Evolutionary conservation across 2,329 filamentous ascomycete genomes (phyloP), one percentile per base, ranked within the genome.

Genomic region (Hyphodiscus sp.): DNA sequence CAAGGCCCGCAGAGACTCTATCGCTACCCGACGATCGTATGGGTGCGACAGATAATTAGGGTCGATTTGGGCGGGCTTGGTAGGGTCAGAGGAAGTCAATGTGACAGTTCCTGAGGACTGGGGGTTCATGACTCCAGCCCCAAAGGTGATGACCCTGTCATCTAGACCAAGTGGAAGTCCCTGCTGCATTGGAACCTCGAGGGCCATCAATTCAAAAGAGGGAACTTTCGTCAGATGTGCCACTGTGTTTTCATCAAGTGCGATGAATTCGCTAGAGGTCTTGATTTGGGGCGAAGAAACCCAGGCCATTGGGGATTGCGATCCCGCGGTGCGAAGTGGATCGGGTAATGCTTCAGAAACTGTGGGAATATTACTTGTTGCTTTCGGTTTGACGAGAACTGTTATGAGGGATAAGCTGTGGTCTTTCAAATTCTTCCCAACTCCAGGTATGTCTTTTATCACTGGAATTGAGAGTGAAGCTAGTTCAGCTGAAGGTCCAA

Each of bases 71-170:
- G 82, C 73, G 8, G 79, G 76, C 2, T 71, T 74, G 1, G 67
- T 61, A 0, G 79, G 76, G 53, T 83, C 72, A 0, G 76, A 65
- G 0, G 79, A 82, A 47, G 76, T 72, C 2, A 86, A 71, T 0
- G 69, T 75, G 0, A 81, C 74, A 26, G 73, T 70, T 16, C 82
- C 82, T 41, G 68, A 67, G 20, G 71, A 72, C 63, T 81, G 77
- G 1, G 75, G 71, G 61, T 83, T 10, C 13, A n/a, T 6, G 11
- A 15, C 11, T 15, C 11, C 16, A 38, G 11, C 16, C 7, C 7
- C 29, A 33, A 33, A 13, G 13, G 29, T n/a, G n/a, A n/a, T n/a
- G n/a, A n/a, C 33, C 5, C 33, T 38, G 11, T 10, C 4, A 13
- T 38, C 33, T 2, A 6, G 2, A 26, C 23, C 23, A 38, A 38